Percentiles rank a stretch among this genome's conserved stretches.
Evolutionary conservation across 2,329 filamentous ascomycete genomes (phyloP).

Genomic region (Chaetothyriales sp.): DNA sequence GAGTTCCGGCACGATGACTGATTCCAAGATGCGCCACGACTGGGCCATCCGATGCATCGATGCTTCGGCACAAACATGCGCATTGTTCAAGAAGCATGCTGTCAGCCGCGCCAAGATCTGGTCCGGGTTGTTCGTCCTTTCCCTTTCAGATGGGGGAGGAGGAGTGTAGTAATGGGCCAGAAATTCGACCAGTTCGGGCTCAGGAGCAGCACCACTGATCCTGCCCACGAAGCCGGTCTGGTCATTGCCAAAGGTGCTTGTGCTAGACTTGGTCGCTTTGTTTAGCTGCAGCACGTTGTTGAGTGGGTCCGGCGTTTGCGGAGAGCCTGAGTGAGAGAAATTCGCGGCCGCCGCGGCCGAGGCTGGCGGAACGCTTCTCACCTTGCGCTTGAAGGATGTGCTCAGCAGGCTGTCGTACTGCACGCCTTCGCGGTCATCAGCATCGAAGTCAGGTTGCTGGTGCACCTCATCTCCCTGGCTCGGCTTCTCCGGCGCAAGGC

Average conservation of each 20-base stretch:
- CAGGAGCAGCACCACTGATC: slow-evolving; percentile 34
- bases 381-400: background rate
- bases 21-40: slow-evolving; percentile 45
- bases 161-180: slow-evolving; percentile 31
- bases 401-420: background rate
- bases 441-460: background rate
- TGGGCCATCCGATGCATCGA: slow-evolving; percentile 41
- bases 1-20: slow-evolving; percentile 38
- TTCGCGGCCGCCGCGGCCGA: slow-evolving; percentile 40
- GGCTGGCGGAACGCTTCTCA: slow-evolving; percentile 20
- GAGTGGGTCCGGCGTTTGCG: slow-evolving; percentile 23
- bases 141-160: slow-evolving; percentile 24
- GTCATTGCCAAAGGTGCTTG: slow-evolving; percentile 20
- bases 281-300: slow-evolving; percentile 28
- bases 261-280: slow-evolving; percentile 30
- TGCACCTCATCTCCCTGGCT: slow-evolving; percentile 33
- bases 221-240: slow-evolving; percentile 38
- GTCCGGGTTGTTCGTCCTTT: slow-evolving; percentile 15
- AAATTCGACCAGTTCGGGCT: slow-evolving; percentile 29
- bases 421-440: background rate
- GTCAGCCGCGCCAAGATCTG: slow-evolving; percentile 24
- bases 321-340: slow-evolving; percentile 38
- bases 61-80: slow-evolving; percentile 37
- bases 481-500: slow-evolving; percentile 28
- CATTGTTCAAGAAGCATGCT: slow-evolving; percentile 40